Evolutionary conservation across 768 basidiomycete genomes (phyloP).

Genomic region (Hemileccinum impolitum): DNA sequence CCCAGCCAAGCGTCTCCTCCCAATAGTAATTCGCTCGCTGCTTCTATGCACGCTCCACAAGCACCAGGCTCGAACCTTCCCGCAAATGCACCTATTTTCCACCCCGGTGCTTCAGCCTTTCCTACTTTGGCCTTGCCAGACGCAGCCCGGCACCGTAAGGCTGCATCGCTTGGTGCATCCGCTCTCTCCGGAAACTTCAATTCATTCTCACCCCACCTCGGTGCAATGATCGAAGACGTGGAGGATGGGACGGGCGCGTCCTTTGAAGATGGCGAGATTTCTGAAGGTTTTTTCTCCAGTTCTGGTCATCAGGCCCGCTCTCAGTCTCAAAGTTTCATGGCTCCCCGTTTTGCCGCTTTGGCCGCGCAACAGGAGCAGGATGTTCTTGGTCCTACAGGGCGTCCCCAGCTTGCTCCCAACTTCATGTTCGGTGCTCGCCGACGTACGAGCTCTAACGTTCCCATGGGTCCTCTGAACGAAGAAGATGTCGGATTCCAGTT

Average conservation of each 20-base stretch:
- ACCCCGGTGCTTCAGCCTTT: constrained; percentile 62
- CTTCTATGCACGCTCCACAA: constrained; percentile 49
- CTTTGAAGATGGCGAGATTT: constrained; percentile 80
- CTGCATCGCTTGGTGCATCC: constrained; percentile 64
- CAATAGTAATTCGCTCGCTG: constrained; percentile 34
- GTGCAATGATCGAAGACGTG: constrained; percentile 79
- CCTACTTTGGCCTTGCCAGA: constrained; percentile 40
- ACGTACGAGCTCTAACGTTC: constrained; percentile 48
- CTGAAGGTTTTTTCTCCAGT: constrained; percentile 50
- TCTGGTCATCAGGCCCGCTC: constrained; percentile 63
- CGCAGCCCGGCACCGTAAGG: constrained; percentile 77
- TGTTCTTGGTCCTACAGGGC: constrained; percentile 64
- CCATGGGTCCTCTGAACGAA: constrained; percentile 71
- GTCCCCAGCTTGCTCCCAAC: constrained; percentile 85
- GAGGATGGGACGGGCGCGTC: constrained; percentile 54
- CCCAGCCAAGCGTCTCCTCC: constrained; percentile 44
- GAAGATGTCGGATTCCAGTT: constrained; percentile 83
- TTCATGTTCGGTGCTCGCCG: constrained; percentile 83
- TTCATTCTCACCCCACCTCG: constrained; percentile 75
- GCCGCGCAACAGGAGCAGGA: constrained; percentile 70
- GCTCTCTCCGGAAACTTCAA: constrained; percentile 59
- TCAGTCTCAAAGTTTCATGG: constrained; percentile 81
- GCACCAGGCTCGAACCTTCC: constrained; percentile 48
- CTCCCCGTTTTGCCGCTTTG: constrained; percentile 83
- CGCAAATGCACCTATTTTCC: constrained; percentile 68